Evolutionary conservation across 139 green algal species (phyloP), one percentile per base, ranked within the genome.

Genomic region (Chlorella ohadii): DNA sequence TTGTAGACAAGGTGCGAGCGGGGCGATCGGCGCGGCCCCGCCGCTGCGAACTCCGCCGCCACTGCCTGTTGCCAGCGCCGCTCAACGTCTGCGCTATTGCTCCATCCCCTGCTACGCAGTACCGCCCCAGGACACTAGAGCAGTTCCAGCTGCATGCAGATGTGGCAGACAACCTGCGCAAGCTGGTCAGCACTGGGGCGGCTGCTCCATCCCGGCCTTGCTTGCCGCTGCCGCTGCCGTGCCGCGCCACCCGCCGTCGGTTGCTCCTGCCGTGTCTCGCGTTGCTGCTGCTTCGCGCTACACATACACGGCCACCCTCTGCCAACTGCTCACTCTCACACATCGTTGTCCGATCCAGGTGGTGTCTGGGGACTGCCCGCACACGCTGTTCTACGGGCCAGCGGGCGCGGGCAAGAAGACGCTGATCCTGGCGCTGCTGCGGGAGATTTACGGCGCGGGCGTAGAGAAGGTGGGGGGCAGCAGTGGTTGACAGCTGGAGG

Each of bases 381-480:
- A 99, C 86, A 94, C 94, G 12, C 89, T 99, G 3, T 98, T 99
- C 82, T 99, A 99, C 92, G 97, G 97, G 1, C 96, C 96, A 0
- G 88, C 94, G 17, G 97, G 97, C 11, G 94, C 95, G 11, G 97
- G 97, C 56, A 99, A 99, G 88, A 98, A 98, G 87, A 99, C 97
- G 4, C 87, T 99, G 20, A 92, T 98, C 41, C 91, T 97, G 74
- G 94, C 94, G 1, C 81, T 98, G 72, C 93, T 99, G n/a, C 82
- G 93, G 3, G 93, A 99, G 80, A 89, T 99, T 5, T 99, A 96
- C 87, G 97, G 97, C 0, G 39, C 94, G 11, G 93, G 94, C 1
- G 97, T 93, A n/a, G 95, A 99, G 73, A 98, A 98, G 91, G 95
- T 96, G 71, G 2, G 27, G 27, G 2, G 36, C 5, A n/a, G 73